Conservation (phyloP, 2,329 filamentous ascomycete species). For the Neonectria punicea region DNA sequence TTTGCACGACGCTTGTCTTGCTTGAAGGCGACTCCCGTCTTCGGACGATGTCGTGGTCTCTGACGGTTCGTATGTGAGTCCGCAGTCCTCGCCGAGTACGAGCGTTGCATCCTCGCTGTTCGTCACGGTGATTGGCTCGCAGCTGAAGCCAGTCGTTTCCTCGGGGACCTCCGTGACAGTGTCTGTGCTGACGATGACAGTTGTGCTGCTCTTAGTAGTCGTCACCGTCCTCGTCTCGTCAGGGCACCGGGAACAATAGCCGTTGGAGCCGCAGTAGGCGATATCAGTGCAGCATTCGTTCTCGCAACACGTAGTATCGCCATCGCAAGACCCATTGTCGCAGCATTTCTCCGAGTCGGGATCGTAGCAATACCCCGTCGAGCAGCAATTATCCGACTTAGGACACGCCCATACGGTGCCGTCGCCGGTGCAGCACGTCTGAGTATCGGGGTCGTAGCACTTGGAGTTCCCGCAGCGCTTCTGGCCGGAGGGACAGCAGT, state of each 20-base stretch:
- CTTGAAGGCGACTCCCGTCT: neutral
- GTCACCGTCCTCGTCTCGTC: conserved; percentile 5
- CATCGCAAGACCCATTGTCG: neutral
- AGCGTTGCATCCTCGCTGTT: conserved; percentile 3
- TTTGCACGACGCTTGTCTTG: conserved; percentile 4
- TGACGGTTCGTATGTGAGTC: conserved; percentile 2
- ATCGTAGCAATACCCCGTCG: neutral
- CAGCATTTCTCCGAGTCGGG: conserved; percentile 3
- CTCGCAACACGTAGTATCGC: conserved; percentile 1
- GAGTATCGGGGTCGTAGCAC: conserved; percentile 2
- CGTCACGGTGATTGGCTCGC: neutral
- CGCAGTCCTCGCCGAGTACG: conserved; percentile 1
- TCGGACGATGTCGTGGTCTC: neutral
- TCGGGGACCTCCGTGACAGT: neutral
- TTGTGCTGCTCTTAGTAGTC: neutral
- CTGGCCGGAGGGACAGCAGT: neutral
- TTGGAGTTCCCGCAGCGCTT: conserved; percentile 2
- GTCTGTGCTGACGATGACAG: neutral
- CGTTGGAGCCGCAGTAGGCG: conserved; percentile 3
- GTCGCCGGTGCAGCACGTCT: neutral
- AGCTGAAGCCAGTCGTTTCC: conserved; percentile 3
- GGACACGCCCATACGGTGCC: neutral
- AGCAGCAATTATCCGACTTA: neutral
- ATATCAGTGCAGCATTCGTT: conserved; percentile 12
- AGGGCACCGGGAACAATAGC: conserved; percentile 1